Evolutionary conservation across 176 grass and related monocot species (phyloP), one percentile per base, ranked within the genome.

Genomic region (Saccharum spontaneum): DNA sequence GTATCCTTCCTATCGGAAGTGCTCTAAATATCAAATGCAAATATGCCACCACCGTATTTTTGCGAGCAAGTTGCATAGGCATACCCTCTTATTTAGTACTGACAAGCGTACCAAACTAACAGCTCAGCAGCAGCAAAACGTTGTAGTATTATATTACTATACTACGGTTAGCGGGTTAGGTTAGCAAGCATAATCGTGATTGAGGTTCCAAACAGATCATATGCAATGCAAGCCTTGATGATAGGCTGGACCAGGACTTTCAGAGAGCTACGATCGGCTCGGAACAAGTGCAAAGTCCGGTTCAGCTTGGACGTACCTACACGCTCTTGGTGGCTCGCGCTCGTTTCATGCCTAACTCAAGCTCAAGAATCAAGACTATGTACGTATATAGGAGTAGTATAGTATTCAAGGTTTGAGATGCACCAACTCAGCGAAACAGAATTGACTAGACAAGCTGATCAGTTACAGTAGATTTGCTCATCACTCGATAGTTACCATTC

Each of bases 21-120:
- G 52, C 52, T 22, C 17, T 57, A 1, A 20, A 55, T 57, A 16
- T 57, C 52, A 57, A 57, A 57, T 20, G 52, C 50, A 54, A 18
- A 57, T 15, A 48, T 22, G 52, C 7, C 18, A 28, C 28, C 28
- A 57, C 52, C 3, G 52, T 57, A 57, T 8, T 57, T 57, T 20
- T 65, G 23, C 23, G 10, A 63, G 60, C 6, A 65, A 65, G 63
- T 66, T 33, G 14, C 63, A 31, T 10, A 2, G 13, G 30, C 28
- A 8, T 16, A 66, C 26, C 26, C 1, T 4, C 23, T 64, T 20
- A 24, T 17, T 68, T 12, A n/a, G 37, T 23, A 26, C 85, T 75
- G 78, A 76, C 85, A 81, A 59, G 24, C 78, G 2, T 77, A 63
- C 79, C 38, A 48, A 87, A 82, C 64, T 48, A 76, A 83, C 79